Percentiles rank a stretch among this genome's conserved stretches.
Evolutionary conservation across 352 stramenopile species (phyloP).

Genomic region (Phytophthora lateralis): DNA sequence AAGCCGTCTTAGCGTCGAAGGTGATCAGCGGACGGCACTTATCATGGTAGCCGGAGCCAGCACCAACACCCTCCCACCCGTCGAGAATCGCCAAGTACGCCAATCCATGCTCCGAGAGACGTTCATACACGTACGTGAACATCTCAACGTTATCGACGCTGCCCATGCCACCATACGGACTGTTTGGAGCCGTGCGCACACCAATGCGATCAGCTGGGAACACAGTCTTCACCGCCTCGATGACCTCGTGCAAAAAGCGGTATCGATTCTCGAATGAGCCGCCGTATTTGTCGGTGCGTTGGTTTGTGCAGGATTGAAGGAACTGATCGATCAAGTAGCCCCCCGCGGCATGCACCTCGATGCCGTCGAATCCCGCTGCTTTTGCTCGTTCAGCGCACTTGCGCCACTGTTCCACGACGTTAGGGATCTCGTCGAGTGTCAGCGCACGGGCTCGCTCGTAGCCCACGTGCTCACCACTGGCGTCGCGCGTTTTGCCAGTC

Average conservation of each 20-base stretch:
- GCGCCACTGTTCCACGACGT: constrained; percentile 73
- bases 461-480: constrained; percentile 17
- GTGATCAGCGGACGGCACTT: constrained; percentile 32
- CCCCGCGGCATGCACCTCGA: constrained; percentile 72
- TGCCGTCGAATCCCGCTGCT: constrained; percentile 62
- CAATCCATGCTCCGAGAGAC: constrained; percentile 22
- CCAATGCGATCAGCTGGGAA: constrained; percentile 29
- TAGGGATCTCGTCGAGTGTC: constrained; percentile 33
- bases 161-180: constrained; percentile 34
- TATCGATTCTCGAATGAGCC: constrained; percentile 79
- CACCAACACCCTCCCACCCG: constrained; percentile 31
- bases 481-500: constrained; percentile 31
- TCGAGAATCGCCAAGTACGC: constrained; percentile 38
- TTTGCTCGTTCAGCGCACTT: constrained; percentile 58
- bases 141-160: constrained; percentile 36
- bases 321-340: constrained; percentile 89
- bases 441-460: constrained; percentile 27
- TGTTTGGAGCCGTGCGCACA: constrained; percentile 38
- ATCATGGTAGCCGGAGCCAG: constrained; percentile 34
- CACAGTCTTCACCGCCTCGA: constrained; percentile 49
- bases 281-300: constrained; percentile 78
- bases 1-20: constrained; percentile 37
- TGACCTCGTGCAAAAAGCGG: constrained; percentile 61
- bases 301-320: constrained; percentile 54
- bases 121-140: constrained; percentile 40